A percentile compares a stretch with the other conserved stretches of the same genome.
Evolutionary conservation across 75 land plant genomes (phyloP).

Genomic region (Cunninghamia lanceolata): DNA sequence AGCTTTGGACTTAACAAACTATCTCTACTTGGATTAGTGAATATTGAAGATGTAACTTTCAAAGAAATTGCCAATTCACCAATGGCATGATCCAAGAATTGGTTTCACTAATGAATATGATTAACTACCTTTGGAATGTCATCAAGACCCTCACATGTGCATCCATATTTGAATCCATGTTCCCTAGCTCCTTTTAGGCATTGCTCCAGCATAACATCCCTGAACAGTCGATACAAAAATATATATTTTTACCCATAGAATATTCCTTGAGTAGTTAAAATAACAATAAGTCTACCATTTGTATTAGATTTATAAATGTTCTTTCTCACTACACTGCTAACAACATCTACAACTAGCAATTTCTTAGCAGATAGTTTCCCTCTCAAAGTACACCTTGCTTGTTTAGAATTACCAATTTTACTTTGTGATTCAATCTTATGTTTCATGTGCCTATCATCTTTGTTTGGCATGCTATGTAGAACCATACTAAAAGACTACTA

Average conservation of each 20-base stretch:
- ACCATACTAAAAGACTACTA: neutral
- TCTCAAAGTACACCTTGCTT: neutral
- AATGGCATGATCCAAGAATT: constrained; percentile 5
- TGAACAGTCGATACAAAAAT: constrained; percentile 1
- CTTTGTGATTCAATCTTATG: neutral
- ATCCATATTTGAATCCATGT: constrained; percentile 6
- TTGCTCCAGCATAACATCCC: neutral
- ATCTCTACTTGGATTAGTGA: constrained; percentile 2
- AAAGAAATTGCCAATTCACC: constrained; percentile 9
- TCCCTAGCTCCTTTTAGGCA: constrained; percentile 8
- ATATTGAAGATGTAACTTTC: constrained; percentile 14
- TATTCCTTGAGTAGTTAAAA: constrained; percentile 22
- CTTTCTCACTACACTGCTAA: constrained; percentile 18
- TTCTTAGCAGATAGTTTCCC: constrained; percentile 12
- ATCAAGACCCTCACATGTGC: constrained; percentile 13
- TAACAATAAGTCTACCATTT: constrained; percentile 21
- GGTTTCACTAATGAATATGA: constrained; percentile 2
- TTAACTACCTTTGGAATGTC: neutral
- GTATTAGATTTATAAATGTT: constrained; percentile 2
- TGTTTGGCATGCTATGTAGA: neutral
- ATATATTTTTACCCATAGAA: constrained; percentile 22
- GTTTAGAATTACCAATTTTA: neutral
- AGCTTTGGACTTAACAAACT: neutral
- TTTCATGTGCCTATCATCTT: neutral
- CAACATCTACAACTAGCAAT: constrained; percentile 16